These are phyloP conservation scores for Achaetomiella virescens DNA, from an alignment of 495 filamentous ascomycete genomes.

Conservation along the genomic window DNA sequence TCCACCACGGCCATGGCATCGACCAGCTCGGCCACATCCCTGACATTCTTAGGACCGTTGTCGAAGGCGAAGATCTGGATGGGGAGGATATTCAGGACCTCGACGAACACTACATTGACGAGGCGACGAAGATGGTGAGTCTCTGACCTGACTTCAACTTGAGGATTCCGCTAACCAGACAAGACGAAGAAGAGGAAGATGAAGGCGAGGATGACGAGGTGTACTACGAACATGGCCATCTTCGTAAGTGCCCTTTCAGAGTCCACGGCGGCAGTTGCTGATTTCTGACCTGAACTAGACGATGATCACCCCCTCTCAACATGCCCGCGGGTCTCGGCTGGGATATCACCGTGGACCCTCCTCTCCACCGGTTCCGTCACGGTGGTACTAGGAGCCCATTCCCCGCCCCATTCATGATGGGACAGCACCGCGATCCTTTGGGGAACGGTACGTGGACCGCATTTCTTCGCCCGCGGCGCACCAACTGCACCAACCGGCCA, in stretches of 20 bases:
- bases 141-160: background rate
- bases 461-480: background rate
- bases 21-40: constrained; percentile 45
- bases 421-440: constrained; percentile 39
- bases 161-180: constrained; percentile 29
- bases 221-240: constrained; percentile 61
- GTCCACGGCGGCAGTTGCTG: constrained; percentile 15
- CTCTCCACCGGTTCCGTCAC: constrained; percentile 27
- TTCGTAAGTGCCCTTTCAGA: constrained; percentile 47
- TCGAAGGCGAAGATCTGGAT: constrained; percentile 60
- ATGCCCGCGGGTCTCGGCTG: constrained; percentile 39
- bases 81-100: constrained; percentile 38
- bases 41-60: constrained; percentile 52
- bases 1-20: constrained; percentile 33
- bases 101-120: constrained; percentile 60
- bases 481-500: too few relatives aligned
- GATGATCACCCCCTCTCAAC: constrained; percentile 45
- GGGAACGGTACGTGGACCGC: constrained; percentile 32
- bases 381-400: constrained; percentile 31
- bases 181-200: constrained; percentile 67
- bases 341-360: constrained; percentile 37
- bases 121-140: constrained; percentile 57
- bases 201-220: constrained; percentile 62
- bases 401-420: constrained; percentile 40
- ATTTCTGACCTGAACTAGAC: constrained; percentile 31